Evolutionary conservation across 2,329 filamentous ascomycete species (phyloP), one percentile per base, ranked within the genome.

Genomic region (Lecanosticta acicola): DNA sequence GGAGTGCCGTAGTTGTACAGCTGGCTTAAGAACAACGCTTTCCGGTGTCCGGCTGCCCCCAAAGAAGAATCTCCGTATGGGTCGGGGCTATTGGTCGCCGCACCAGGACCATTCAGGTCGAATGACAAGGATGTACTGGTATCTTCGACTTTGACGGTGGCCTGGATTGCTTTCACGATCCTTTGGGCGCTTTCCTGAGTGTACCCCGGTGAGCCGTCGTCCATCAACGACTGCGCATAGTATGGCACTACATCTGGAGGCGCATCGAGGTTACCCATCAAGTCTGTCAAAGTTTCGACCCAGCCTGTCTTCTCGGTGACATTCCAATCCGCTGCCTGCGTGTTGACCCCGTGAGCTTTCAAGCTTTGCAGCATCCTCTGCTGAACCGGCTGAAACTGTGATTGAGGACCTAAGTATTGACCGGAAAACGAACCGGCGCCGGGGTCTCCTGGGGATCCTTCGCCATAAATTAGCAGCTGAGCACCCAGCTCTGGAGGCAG

Each of bases 221-320:
- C 51, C 16, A 51, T 37, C 9, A 51, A 17, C 4, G 46, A 49
- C 20, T 54, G 43, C 16, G 43, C 49, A 24, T 54, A 54, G 43
- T 51, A 54, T 5, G 45, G 46, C 3, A 51, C 49, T 39, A 39
- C 43, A 40, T 41, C 47, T 3, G 51, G 48, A 21, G 49, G 46
- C 13, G 51, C 43, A 24, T 41, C 21, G 3, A 51, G 41, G 10
- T 49, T 41, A 21, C 51, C 51, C 41, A 51, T 49, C 20, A 54
- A 24, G 13, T 47, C 35, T 16, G 46, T 49, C 14, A 51, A 34
- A 7, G 51, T 43, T n/a, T 54, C 43, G 20, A 46, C 45, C 49
- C 51, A 54, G 18, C 32, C 35, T 7, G 24, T 29, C 24, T 29
- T 29, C 24, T 29, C 24, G 24, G 24, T 29, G 24, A 11, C 24